phyloP scores from a whole-genome alignment of 768 basidiomycete genomes.

The Suillus discolor region DNA sequence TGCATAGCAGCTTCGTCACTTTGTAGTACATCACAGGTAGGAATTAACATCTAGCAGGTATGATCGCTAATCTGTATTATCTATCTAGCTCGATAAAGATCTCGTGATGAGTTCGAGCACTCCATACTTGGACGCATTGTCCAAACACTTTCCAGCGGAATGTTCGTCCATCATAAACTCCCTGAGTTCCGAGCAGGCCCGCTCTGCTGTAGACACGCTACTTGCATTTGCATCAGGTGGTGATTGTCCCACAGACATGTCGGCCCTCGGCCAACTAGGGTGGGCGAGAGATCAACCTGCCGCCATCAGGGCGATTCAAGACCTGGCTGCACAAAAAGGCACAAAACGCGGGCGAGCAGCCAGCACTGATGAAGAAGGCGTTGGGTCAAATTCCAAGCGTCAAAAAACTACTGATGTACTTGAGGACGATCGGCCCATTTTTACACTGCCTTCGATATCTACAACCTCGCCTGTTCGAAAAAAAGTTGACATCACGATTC shows the following conservation, averaged over 20 bases:
- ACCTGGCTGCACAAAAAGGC: constrained; percentile 11
- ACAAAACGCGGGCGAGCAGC: constrained; percentile 29
- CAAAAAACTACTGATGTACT: constrained; percentile 21
- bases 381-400: constrained; percentile 15
- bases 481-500: constrained; percentile 68
- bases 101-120: constrained; percentile 14
- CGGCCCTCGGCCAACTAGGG: constrained; percentile 15
- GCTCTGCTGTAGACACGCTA: constrained; percentile 24
- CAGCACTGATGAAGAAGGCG: constrained; percentile 13
- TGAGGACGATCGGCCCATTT: constrained; percentile 47
- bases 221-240: constrained; percentile 33
- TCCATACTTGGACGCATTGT: constrained; percentile 28
- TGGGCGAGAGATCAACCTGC: constrained; percentile 29
- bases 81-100: background rate
- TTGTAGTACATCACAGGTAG: background rate
- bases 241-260: constrained; percentile 23
- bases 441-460: constrained; percentile 66
- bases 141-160: constrained; percentile 21
- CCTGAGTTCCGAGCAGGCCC: constrained; percentile 11
- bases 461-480: constrained; percentile 75
- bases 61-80: background rate
- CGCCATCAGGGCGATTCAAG: constrained; percentile 24
- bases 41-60: background rate
- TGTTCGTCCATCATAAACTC: constrained; percentile 13
- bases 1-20: background rate